phyloP scores from a whole-genome alignment of 2,329 filamentous ascomycete species.

The Hymenoscyphus occultus region DNA sequence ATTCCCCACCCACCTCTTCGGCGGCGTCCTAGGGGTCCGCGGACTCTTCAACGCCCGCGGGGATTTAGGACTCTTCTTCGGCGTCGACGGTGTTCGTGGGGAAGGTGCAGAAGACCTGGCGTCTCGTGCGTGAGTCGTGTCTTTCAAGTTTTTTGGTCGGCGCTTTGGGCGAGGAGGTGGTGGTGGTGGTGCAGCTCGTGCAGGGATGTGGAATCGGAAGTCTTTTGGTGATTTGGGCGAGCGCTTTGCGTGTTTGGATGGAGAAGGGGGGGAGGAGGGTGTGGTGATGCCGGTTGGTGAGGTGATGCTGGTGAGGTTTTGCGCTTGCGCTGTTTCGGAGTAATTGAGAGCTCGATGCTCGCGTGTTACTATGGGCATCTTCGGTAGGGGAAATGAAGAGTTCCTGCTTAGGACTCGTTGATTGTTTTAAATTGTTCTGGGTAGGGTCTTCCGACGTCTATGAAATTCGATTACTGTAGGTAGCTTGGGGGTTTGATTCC shows the following conservation, averaged over 20 bases:
- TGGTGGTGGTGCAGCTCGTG: not conserved
- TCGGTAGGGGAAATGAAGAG: not conserved
- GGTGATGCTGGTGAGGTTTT: constrained; percentile 6
- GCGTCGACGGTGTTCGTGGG: not conserved
- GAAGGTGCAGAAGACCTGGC: not conserved
- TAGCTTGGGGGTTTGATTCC: not conserved
- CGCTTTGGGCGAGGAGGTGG: not conserved
- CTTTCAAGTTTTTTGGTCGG: not conserved
- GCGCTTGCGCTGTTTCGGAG: not conserved
- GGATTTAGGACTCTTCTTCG: not conserved
- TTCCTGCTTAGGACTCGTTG: not conserved
- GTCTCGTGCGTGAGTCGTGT: not conserved
- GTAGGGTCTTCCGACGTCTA: not conserved
- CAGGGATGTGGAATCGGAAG: not conserved
- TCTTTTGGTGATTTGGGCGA: not conserved
- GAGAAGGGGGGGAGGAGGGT: not conserved
- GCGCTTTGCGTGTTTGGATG: not conserved
- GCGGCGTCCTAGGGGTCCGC: not conserved
- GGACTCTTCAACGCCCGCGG: not conserved
- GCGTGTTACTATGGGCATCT: not conserved
- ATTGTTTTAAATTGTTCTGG: not conserved
- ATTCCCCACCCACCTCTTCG: not conserved
- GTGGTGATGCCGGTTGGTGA: constrained; percentile 1
- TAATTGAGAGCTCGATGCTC: not conserved
- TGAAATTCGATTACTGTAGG: not conserved